Evolutionary conservation across 768 basidiomycete species (phyloP), one percentile per base, ranked within the genome.

Genomic region (Tricholomella constricta): DNA sequence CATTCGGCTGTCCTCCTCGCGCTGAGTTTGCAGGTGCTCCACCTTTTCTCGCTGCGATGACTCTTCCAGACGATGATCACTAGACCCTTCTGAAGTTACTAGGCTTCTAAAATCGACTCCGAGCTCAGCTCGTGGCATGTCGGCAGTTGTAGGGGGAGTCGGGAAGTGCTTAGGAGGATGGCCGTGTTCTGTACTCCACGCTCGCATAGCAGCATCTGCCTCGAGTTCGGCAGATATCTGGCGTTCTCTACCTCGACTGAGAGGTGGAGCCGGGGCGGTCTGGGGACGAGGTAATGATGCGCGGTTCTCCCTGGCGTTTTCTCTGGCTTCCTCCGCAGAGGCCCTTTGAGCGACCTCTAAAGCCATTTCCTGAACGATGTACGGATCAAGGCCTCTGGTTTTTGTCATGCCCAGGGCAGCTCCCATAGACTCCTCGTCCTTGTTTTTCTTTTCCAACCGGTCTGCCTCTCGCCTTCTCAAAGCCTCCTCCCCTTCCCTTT

Each of bases 151-250:
- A n/a, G n/a, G n/a, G n/a, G n/a, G n/a, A 5, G 20, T 42, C 9
- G 15, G 7, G 20, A 35, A 23, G 29, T 15, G 15, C 10, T 6
- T 56, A 14, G 23, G 25, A 48, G 46, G 59, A 58, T 5, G 61
- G 53, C 19, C 62, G 53, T 47, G 48, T 22, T 69, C 66, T 60
- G 27, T 49, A 48, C 49, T 67, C 66, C 44, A 62, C 40, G 19
- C 52, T 48, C 44, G 65, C 59, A 41, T 57, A 4, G 57, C 59
- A 19, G 47, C 34, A 45, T 55, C 59, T 2, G 61, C 61, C 29
- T 64, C 61, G 10, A 54, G 3, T 44, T 62, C 53, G 2, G 54
- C 52, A n/a, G 51, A 37, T 23, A 27, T 40, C 26, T 22, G 54
- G 12, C 34, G 25, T 20, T 34, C 35, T 34, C 31, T 15, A 23